Evolutionary conservation across 106 monocot genomes (phyloP).

Genomic region (Allium fistulosum): DNA sequence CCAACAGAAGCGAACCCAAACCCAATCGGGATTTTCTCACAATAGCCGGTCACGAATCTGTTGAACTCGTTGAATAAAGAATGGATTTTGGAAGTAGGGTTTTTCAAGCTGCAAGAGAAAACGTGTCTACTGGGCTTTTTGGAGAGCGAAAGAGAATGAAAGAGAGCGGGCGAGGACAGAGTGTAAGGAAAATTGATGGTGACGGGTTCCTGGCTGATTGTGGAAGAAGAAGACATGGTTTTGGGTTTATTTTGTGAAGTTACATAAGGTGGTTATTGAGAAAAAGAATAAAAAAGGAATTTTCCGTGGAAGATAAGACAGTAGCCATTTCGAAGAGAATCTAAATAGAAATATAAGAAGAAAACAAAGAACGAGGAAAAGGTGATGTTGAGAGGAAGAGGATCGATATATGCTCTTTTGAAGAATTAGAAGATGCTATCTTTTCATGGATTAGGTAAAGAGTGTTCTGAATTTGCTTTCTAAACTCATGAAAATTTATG

Average conservation of each 20-base stretch:
- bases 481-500: no score
- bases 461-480: no score
- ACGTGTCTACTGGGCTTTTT: not conserved
- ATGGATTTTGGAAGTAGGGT: constrained; percentile 20
- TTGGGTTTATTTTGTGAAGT: not conserved
- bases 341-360: not conserved
- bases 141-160: not conserved
- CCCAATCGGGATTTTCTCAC: constrained; percentile 14
- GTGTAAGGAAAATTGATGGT: not conserved
- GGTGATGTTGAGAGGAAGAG: not conserved
- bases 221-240: constrained; percentile 16
- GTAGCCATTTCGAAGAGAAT: not conserved
- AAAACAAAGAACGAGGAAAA: not conserved
- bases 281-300: not conserved
- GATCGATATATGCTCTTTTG: not conserved
- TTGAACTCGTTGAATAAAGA: constrained; percentile 38
- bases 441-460: no score
- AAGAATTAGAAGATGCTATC: no score
- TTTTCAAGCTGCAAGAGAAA: constrained; percentile 8
- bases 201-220: constrained; percentile 18
- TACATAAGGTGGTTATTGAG: not conserved
- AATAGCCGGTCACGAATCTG: constrained; percentile 26
- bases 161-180: not conserved
- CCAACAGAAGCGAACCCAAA: constrained; percentile 13
- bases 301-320: not conserved